Evolutionary conservation across 2,329 filamentous ascomycete genomes (phyloP).

Genomic region (Penicillium paneum): DNA sequence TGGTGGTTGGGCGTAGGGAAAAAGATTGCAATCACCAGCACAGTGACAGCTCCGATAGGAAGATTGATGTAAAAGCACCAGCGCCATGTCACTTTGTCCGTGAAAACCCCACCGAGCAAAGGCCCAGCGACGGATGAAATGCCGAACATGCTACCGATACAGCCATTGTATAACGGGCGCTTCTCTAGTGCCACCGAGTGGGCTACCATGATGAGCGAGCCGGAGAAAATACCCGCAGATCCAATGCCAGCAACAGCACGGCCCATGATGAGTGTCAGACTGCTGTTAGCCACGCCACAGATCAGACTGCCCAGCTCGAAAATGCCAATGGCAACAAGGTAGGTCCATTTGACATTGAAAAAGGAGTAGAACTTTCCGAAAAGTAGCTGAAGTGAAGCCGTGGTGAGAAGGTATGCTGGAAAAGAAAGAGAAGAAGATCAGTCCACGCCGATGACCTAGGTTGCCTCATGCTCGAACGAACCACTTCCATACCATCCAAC

Average conservation of each 20-base stretch:
- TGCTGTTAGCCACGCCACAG: conserved; percentile 33
- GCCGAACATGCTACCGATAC: conserved; percentile 57
- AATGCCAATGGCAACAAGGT: conserved; percentile 31
- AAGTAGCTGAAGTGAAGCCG: conserved; percentile 33
- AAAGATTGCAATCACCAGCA: conserved; percentile 49
- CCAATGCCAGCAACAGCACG: conserved; percentile 36
- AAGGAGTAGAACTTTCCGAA: conserved; percentile 35
- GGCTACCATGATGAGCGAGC: conserved; percentile 26
- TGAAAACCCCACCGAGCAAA: conserved; percentile 46
- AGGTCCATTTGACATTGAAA: conserved; percentile 36
- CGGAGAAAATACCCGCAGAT: conserved; percentile 32
- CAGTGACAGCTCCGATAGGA: conserved; percentile 40
- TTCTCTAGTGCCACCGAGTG: conserved; percentile 51
- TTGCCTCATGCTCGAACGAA: neutral
- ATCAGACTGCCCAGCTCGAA: conserved; percentile 41
- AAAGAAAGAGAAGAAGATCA: neutral
- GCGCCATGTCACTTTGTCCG: conserved; percentile 41
- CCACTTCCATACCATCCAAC: conserved; percentile 61
- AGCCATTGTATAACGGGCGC: conserved; percentile 42
- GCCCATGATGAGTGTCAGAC: conserved; percentile 33
- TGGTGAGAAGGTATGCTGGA: conserved; percentile 32
- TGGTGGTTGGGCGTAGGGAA: conserved; percentile 40
- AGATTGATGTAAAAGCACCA: conserved; percentile 48
- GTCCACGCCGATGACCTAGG: neutral
- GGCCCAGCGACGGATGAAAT: conserved; percentile 47